These are phyloP conservation scores for Ganoderma lucidum DNA, from an alignment of 1,284 basidiomycete species.

Conservation along the genomic window DNA sequence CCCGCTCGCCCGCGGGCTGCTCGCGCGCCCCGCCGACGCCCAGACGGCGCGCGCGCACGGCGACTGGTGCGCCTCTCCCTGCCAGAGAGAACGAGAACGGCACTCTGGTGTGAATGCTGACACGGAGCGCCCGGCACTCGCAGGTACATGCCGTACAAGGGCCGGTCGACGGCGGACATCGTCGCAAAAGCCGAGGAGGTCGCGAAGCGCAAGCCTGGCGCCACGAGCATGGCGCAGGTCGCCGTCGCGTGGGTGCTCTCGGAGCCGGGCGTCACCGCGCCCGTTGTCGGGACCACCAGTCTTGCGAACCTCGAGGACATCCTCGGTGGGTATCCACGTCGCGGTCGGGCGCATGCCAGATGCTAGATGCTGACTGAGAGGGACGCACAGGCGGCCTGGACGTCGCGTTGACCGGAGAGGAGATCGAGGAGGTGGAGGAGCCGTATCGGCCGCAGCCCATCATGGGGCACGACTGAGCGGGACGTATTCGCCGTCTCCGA, in stretches of 20 bases:
- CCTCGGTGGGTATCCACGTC: slow-evolving; percentile 33
- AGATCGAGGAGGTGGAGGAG: slow-evolving; percentile 15
- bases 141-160: slow-evolving; percentile 2
- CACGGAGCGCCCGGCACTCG: too few relatives aligned
- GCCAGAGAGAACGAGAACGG: too few relatives aligned
- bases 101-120: too few relatives aligned
- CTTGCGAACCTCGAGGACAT: slow-evolving; percentile 45
- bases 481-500: not conserved
- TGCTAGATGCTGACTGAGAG: not conserved
- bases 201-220: not conserved
- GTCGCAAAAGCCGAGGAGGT: not conserved
- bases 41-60: not conserved
- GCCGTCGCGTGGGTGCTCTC: slow-evolving; percentile 1
- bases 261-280: slow-evolving; percentile 43
- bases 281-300: slow-evolving; percentile 49
- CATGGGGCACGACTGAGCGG: not conserved
- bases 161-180: not conserved
- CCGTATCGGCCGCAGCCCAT: not conserved
- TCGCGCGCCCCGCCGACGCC: not conserved
- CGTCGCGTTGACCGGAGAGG: slow-evolving; percentile 24
- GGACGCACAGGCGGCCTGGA: not conserved
- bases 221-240: slow-evolving; percentile 1
- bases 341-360: not conserved
- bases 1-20: slow-evolving; percentile 10
- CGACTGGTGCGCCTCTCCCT: not conserved